Evolutionary conservation across 2,329 filamentous ascomycete species (phyloP), one percentile per base, ranked within the genome.

Genomic region (Fusarium temperatum): DNA sequence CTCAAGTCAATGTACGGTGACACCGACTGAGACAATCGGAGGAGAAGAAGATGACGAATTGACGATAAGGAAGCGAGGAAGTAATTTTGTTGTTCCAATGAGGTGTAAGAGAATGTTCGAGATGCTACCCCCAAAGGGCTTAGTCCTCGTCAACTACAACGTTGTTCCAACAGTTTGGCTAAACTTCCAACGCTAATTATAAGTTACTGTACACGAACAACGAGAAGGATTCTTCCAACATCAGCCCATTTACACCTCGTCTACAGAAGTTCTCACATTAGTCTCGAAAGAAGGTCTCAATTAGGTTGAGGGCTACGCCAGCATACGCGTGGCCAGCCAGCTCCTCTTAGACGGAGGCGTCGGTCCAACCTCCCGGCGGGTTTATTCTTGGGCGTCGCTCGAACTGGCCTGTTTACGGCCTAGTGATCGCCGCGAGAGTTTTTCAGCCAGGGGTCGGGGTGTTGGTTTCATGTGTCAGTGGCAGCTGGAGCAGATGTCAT

Each of bases 241-340:
- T 70, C 66, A 59, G 59, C 28, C 60, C 53, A 70, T 66, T 39
- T 42, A n/a, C 11, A 39, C 17, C 18, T 48, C 26, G 20, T 47
- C 20, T 65, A 39, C 59, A 66, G 7, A 66, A 70, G 53, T 70
- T 66, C 67, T 54, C 36, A 26, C 51, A 39, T 70, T 58, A 42
- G 41, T n/a, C 36, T 38, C 18, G 20, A 39, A 38, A 13, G 36
- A 60, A 42, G 17, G 36, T 26, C 55, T 70, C 50, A 38, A 59
- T 57, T 57, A 41, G 56, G 56, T 48, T 48, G 51, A 68, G 59
- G 59, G 62, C 68, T 68, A 75, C 73, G 73, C 70, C 73, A 75
- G 73, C 73, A 75, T 74, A 75, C 73, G 73, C 73, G 73, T 75
- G 74, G 72, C 70, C 63, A 50, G 72, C 70, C 63, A 50, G 41